Conservation (phyloP, 371 early-diverging fungal species). For the Caulochytrium protostelioides region DNA sequence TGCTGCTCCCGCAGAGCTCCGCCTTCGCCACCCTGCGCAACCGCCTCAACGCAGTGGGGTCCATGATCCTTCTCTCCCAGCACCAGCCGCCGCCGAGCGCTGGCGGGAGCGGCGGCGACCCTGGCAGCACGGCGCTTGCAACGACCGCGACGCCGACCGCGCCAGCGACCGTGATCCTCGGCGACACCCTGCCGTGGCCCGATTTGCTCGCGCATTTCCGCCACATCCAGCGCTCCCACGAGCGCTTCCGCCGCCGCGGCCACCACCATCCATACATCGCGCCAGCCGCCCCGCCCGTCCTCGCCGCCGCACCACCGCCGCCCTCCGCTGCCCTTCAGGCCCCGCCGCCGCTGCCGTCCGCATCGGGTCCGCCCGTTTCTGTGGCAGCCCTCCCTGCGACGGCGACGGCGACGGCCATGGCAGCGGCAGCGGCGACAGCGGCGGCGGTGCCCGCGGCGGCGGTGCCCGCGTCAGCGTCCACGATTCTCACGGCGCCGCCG, state of each 20-base stretch:
- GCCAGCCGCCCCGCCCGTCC: no score
- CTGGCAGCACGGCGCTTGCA: neutral
- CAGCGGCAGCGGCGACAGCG: neutral
- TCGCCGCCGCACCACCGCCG: neutral
- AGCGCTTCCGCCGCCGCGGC: no score
- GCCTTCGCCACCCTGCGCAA: conserved; percentile 79
- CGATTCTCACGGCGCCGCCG: no score
- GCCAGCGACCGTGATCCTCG: conserved; percentile 1
- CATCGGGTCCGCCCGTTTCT: neutral
- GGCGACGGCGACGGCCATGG: neutral
- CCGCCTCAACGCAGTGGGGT: conserved; percentile 50
- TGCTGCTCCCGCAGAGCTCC: conserved; percentile 76
- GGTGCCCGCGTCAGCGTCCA: neutral
- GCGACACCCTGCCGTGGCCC: conserved; percentile 16
- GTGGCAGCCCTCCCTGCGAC: neutral
- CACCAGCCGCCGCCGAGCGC: neutral
- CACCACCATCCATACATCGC: no score
- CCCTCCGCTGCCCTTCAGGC: no score
- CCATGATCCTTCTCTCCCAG: conserved; percentile 27
- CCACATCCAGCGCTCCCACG: conserved; percentile 32
- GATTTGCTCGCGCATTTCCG: conserved; percentile 38
- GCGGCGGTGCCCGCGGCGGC: neutral
- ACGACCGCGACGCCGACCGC: neutral
- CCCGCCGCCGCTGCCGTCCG: no score
- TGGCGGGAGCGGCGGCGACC: neutral